Evolutionary conservation across 2,329 filamentous ascomycete species (phyloP).

Genomic region (Fusarium pseudoanthophilum): DNA sequence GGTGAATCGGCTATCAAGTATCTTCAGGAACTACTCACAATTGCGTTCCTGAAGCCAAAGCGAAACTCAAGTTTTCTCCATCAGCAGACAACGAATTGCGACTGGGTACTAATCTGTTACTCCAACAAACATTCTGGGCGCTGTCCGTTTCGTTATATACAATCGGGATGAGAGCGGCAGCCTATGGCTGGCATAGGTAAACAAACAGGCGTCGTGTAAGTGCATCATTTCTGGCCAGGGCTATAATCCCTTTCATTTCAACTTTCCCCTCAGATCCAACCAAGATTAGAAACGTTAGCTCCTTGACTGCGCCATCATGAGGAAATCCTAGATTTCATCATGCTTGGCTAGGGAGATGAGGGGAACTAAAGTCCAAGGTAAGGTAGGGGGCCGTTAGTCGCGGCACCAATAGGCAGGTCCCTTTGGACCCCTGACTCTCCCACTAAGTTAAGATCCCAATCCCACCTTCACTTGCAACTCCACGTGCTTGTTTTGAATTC

Average conservation of each 20-base stretch:
- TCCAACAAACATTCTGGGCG: not conserved
- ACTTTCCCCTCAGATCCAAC: conserved; percentile 15
- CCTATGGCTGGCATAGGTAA: not conserved
- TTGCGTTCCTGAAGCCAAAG: not conserved
- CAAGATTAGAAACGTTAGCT: conserved; percentile 17
- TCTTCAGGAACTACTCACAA: not conserved
- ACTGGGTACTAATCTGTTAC: not conserved
- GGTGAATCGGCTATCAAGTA: not conserved
- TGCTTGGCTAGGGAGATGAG: conserved; percentile 21
- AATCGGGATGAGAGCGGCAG: not conserved
- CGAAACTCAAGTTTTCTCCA: not conserved
- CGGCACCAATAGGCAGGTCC: conserved; percentile 28
- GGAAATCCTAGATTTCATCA: conserved; percentile 5
- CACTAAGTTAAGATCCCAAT: conserved; percentile 22
- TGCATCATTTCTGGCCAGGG: conserved; percentile 32
- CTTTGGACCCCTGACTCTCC: conserved; percentile 31
- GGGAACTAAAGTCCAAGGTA: conserved; percentile 9
- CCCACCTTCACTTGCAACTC: conserved; percentile 38
- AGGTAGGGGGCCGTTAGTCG: conserved; percentile 8
- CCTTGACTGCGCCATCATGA: conserved; percentile 25
- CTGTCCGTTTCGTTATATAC: not conserved
- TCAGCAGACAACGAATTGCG: not conserved
- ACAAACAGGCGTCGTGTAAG: conserved; percentile 8
- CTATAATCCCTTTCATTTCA: conserved; percentile 43
- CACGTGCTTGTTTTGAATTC: conserved; percentile 45